A percentile compares a stretch with the other conserved stretches of the same genome.
Evolutionary conservation across 768 basidiomycete genomes (phyloP).

Genomic region (Serendipita sp.): DNA sequence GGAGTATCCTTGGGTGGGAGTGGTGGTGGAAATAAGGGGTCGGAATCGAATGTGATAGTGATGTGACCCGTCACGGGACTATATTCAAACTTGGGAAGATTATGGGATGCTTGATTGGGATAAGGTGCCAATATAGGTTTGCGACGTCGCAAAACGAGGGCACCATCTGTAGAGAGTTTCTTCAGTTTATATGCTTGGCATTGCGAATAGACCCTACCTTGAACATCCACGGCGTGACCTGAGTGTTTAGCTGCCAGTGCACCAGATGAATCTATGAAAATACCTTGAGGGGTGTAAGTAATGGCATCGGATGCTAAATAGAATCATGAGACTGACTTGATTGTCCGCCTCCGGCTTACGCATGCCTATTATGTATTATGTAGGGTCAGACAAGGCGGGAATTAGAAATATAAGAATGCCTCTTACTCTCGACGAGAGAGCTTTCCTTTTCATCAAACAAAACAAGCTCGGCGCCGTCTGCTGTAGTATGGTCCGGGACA

Average conservation of each 20-base stretch:
- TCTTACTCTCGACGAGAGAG: slow-evolving; percentile 59
- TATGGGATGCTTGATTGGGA: slow-evolving; percentile 60
- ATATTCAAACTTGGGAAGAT: slow-evolving; percentile 56
- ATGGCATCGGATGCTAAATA: not conserved
- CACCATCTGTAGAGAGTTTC: slow-evolving; percentile 31
- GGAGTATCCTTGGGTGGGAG: slow-evolving; percentile 9
- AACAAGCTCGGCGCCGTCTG: slow-evolving; percentile 46
- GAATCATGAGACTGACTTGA: slow-evolving; percentile 32
- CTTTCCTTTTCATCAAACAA: slow-evolving; percentile 61
- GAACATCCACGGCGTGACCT: slow-evolving; percentile 69
- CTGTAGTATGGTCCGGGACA: slow-evolving; percentile 33
- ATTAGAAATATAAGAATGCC: not conserved
- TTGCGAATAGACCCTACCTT: slow-evolving; percentile 29
- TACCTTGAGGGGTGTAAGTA: slow-evolving; percentile 29
- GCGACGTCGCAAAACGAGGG: slow-evolving; percentile 57
- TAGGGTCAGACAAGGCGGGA: not conserved
- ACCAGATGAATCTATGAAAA: slow-evolving; percentile 68
- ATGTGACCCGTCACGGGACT: slow-evolving; percentile 39
- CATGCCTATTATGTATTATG: slow-evolving; percentile 29
- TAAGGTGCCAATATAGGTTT: slow-evolving; percentile 61
- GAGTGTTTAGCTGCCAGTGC: slow-evolving; percentile 61
- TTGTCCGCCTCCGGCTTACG: slow-evolving; percentile 56
- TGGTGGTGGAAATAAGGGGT: slow-evolving; percentile 44
- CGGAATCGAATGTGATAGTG: slow-evolving; percentile 38
- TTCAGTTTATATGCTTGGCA: slow-evolving; percentile 2